Evolutionary conservation across 164 flowering plant species (phyloP).

Genomic region (Platanus orientalis): DNA sequence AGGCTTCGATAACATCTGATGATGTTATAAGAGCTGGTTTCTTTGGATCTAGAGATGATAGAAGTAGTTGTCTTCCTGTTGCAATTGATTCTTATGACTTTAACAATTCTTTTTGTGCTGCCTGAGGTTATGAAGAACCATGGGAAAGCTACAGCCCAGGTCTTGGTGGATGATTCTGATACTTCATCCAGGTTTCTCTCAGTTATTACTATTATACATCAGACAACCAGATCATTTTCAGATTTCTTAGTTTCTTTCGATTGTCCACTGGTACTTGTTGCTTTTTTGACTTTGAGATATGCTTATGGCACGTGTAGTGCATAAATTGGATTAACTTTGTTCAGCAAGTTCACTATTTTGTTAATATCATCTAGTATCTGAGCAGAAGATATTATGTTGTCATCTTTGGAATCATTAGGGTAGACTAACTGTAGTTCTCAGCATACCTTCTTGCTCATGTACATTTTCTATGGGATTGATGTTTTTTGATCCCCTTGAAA

Average conservation of each 20-base stretch:
- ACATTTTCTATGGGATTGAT: background rate
- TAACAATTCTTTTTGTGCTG: constrained; percentile 72
- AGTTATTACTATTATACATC: constrained; percentile 5
- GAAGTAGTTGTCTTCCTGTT: constrained; percentile 78
- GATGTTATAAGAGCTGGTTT: constrained; percentile 36
- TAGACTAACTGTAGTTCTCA: background rate
- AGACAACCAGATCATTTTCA: background rate
- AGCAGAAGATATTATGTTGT: background rate
- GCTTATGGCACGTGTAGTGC: background rate
- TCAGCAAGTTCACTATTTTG: no score
- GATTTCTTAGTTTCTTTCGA: background rate
- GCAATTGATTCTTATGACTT: constrained; percentile 86
- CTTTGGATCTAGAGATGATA: constrained; percentile 57
- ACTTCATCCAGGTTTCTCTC: background rate
- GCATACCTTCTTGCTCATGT: background rate
- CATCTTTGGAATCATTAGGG: background rate
- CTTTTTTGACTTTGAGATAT: constrained; percentile 8
- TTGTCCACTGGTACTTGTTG: constrained; percentile 10
- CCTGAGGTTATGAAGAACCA: constrained; percentile 69
- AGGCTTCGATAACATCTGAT: constrained; percentile 37
- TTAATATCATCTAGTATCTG: no score
- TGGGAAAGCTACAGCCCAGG: constrained; percentile 56
- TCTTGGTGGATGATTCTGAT: background rate
- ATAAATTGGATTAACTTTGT: background rate
- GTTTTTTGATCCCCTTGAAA: background rate